Base-by-base conservation (phyloP, 176 grass and related monocot species). In the Cymbopogon citratus region DNA sequence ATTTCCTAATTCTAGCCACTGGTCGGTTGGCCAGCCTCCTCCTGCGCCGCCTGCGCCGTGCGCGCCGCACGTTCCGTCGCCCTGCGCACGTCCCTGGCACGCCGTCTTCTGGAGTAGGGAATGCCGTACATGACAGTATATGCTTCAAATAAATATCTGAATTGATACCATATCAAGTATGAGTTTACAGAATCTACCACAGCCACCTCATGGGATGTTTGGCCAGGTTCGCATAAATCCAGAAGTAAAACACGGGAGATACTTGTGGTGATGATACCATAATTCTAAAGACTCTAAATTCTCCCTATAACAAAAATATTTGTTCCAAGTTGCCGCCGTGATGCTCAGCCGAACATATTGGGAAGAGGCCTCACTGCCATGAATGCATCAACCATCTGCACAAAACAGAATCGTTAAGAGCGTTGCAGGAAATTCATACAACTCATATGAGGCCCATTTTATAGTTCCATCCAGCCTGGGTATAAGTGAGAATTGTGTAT, bases 341-440 rank as follows among this genome's bases (percentile, higher is more conserved):
- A 72, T 34, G n/a, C 16, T 84, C 48, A 94, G 27, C 75, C 23
- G 65, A 97, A 97, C 94, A 97, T 97, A 19, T 88, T 87, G 9
- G 94, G 94, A 80, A 94, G 90, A 52, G 90, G 92, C 61, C 94
- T 97, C 38, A 80, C 81, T 27, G 92, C 87, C 94, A 97, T 97
- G 78, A 92, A 97, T 1, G 70, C 70, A 81, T 97, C 90, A 8
- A 97, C 91, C 89, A 92, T 92, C 91, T 97, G 89, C 38, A 68
- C 14, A 85, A 69, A 19, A 60, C 9, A 60, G 26, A 28, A 81
- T 16, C 1, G 6, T 59, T 21, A 43, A 71, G n/a, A 63, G 25
- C 12, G 0, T 13, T 28, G 12, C 25, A 63, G 11, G 11, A 62
- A 62, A 62, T 12, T 13, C 54, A 57, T 57, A 23, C 52, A 57